Conservation (phyloP, 2,329 filamentous ascomycete genomes). For the Fusarium sp. region DNA sequence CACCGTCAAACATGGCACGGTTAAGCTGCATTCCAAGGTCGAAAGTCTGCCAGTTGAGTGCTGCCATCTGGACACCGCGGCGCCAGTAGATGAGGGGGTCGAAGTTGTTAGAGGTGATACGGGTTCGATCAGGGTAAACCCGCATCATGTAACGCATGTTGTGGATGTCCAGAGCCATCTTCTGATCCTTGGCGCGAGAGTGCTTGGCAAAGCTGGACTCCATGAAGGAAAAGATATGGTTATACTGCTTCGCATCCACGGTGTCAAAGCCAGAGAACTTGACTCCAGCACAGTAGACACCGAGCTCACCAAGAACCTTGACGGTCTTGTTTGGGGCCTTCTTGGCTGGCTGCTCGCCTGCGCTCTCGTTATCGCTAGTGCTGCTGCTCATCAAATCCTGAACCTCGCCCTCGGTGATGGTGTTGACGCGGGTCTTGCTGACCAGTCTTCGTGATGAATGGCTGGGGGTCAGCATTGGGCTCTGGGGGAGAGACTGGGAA, state of each 20-base stretch:
- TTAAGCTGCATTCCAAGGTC: constrained; percentile 97
- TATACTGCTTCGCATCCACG: constrained; percentile 85
- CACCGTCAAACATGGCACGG: constrained; percentile 96
- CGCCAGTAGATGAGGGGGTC: constrained; percentile 95
- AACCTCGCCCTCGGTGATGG: constrained; percentile 70
- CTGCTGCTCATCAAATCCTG: constrained; percentile 71
- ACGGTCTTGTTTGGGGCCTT: constrained; percentile 87
- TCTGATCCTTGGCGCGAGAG: constrained; percentile 81
- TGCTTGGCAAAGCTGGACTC: constrained; percentile 89
- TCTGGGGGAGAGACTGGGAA: constrained; percentile 67
- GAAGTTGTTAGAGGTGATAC: constrained; percentile 92
- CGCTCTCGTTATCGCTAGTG: constrained; percentile 86
- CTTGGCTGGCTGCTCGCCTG: constrained; percentile 71
- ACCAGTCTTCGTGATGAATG: constrained; percentile 65
- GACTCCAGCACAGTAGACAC: constrained; percentile 81
- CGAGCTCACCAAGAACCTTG: constrained; percentile 85
- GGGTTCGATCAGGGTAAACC: constrained; percentile 88
- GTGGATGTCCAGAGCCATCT: constrained; percentile 86
- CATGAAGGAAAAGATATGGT: constrained; percentile 96
- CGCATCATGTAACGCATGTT: constrained; percentile 94
- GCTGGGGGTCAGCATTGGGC: constrained; percentile 67
- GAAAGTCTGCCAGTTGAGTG: constrained; percentile 98
- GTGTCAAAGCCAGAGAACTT: constrained; percentile 88
- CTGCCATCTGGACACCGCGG: constrained; percentile 96
- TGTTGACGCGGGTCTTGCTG: constrained; percentile 70